phyloP scores from a whole-genome alignment of 176 grass and related monocot species.

The bread wheat (Triticum aestivum) region IWGSC_CS_RefSeq_v2.1 NC_057813.1:157790217-157790716 shows the following conservation, averaged over 20 bases:
- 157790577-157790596: slow-evolving; percentile 95
- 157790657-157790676: neutral
- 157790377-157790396: slow-evolving; percentile 84
- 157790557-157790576: slow-evolving; percentile 90
- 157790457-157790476: slow-evolving; percentile 74
- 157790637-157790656: slow-evolving; percentile 1
- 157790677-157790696: slow-evolving; percentile 11
- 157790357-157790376: neutral
- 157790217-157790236: no score
- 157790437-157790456: slow-evolving; percentile 97
- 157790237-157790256: no score
- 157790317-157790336: neutral
- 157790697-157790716: neutral
- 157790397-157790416: slow-evolving; percentile 84
- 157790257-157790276: no score
- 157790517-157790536: neutral
- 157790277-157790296: neutral
- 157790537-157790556: slow-evolving; percentile 83
- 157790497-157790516: neutral
- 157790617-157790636: slow-evolving; percentile 87
- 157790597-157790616: slow-evolving; percentile 92
- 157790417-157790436: slow-evolving; percentile 84
- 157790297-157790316: neutral
- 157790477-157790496: slow-evolving; percentile 74
- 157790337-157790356: neutral